Conservation (phyloP, 169 alveolate genomes). For the Eimeria acervulina region DNA sequence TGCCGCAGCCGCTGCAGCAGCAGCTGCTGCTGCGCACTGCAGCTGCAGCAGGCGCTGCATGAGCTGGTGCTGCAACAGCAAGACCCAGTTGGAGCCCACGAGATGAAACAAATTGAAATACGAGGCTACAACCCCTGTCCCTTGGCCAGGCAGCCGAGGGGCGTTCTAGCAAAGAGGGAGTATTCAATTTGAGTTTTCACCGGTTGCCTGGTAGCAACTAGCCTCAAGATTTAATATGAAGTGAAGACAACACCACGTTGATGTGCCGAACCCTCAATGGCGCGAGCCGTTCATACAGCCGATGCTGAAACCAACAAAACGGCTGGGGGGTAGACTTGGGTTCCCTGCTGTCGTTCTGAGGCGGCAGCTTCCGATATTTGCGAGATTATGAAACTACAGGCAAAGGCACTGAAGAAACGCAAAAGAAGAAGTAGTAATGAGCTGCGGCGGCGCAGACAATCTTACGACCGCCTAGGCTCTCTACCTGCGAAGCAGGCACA, state of each 20-base stretch:
- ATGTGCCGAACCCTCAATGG: neutral
- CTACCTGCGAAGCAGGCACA: neutral
- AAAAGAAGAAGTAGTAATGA: neutral
- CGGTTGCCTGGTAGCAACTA: neutral
- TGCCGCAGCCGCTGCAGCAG: constrained; percentile 74
- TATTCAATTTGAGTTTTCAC: neutral
- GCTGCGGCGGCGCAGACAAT: neutral
- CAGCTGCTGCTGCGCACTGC: constrained; percentile 45
- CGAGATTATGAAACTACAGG: neutral
- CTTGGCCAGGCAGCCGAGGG: neutral
- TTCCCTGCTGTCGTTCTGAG: neutral
- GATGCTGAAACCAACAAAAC: neutral
- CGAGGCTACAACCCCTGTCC: neutral
- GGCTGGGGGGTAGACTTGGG: neutral
- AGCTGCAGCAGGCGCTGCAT: constrained; percentile 60
- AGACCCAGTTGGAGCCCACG: neutral
- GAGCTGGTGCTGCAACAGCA: neutral
- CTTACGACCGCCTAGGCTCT: neutral
- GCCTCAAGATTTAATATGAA: neutral
- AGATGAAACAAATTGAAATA: neutral
- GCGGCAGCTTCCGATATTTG: neutral
- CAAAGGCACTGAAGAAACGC: neutral
- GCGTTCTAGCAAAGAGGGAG: neutral
- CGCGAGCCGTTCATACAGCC: neutral
- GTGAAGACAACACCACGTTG: neutral